Conservation (phyloP, 805 yeast genomes). For the Candida tallmaniae region DNA sequence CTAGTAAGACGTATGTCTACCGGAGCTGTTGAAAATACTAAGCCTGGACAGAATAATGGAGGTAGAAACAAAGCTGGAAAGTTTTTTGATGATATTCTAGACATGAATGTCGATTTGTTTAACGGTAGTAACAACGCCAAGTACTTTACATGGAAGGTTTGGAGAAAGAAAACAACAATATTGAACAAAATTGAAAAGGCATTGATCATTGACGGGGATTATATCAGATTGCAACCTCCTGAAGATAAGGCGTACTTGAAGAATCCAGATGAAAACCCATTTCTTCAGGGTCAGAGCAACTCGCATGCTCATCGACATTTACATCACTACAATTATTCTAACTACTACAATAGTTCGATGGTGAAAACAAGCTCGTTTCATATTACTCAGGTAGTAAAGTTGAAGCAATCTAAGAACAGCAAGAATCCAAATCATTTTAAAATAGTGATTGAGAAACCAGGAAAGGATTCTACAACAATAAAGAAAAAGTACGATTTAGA, state of each 20-base stretch:
- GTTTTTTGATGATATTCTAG: slow-evolving; percentile 27
- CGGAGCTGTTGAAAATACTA: neutral
- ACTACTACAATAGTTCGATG: slow-evolving; percentile 56
- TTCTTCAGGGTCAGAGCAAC: slow-evolving; percentile 17
- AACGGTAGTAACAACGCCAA: slow-evolving; percentile 49
- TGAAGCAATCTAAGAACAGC: slow-evolving; percentile 61
- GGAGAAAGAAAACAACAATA: slow-evolving; percentile 84
- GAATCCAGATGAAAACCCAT: slow-evolving; percentile 29
- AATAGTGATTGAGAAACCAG: slow-evolving; percentile 52
- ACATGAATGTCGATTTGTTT: slow-evolving; percentile 26
- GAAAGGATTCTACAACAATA: slow-evolving; percentile 35
- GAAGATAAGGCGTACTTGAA: slow-evolving; percentile 54
- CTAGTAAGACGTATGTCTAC: too few relatives aligned
- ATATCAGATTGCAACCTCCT: slow-evolving; percentile 81
- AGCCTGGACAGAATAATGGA: neutral
- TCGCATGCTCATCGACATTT: slow-evolving; percentile 32
- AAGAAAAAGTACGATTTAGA: slow-evolving; percentile 86
- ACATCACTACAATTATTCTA: slow-evolving; percentile 36
- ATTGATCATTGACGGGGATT: slow-evolving; percentile 90
- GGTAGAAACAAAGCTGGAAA: slow-evolving; percentile 14
- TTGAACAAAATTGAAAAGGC: slow-evolving; percentile 77
- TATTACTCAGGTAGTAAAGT: slow-evolving; percentile 66
- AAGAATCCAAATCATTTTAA: slow-evolving; percentile 79
- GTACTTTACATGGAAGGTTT: slow-evolving; percentile 80
- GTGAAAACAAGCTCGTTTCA: slow-evolving; percentile 86